A percentile compares a stretch with the other conserved stretches of the same genome.
Evolutionary conservation across 352 stramenopile genomes (phyloP).

Genomic region (Phytophthora tubulina): DNA sequence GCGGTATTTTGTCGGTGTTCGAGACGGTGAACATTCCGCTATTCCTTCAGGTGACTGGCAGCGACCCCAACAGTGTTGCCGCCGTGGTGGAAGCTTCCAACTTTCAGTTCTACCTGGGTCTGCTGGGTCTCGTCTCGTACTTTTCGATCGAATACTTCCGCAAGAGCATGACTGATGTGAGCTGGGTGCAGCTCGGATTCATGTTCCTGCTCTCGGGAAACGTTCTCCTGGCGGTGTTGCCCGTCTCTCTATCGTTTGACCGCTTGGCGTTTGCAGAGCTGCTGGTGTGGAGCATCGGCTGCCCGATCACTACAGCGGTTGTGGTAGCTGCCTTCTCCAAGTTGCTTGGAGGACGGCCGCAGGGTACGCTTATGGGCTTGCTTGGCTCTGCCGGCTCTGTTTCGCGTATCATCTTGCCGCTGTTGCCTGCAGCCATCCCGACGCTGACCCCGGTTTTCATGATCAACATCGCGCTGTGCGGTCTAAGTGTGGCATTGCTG

Average conservation of each 20-base stretch:
- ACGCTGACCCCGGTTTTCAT: constrained; percentile 79
- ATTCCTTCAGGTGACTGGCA: constrained; percentile 74
- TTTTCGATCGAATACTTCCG: constrained; percentile 85
- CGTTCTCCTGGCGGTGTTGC: constrained; percentile 59
- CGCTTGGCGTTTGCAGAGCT: constrained; percentile 65
- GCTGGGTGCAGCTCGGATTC: constrained; percentile 78
- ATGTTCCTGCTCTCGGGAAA: constrained; percentile 71
- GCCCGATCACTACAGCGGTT: constrained; percentile 80
- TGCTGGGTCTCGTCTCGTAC: constrained; percentile 80
- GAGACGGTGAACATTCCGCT: constrained; percentile 89
- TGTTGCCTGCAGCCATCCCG: constrained; percentile 73
- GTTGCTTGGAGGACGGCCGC: constrained; percentile 72
- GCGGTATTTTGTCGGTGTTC: constrained; percentile 84
- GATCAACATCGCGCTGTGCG: constrained; percentile 75
- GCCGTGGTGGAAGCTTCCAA: constrained; percentile 78
- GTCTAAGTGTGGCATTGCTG: constrained; percentile 63
- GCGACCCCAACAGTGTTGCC: constrained; percentile 58
- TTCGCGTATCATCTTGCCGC: constrained; percentile 78
- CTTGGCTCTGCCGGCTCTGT: constrained; percentile 78
- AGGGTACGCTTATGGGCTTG: constrained; percentile 85
- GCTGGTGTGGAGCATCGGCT: constrained; percentile 86
- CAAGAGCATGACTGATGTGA: constrained; percentile 71
- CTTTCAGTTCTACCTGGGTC: constrained; percentile 84
- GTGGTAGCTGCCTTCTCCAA: constrained; percentile 83
- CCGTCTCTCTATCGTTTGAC: constrained; percentile 54